Base-by-base conservation (phyloP, 2,329 filamentous ascomycete species). In the Alternaria tenuissima region DNA sequence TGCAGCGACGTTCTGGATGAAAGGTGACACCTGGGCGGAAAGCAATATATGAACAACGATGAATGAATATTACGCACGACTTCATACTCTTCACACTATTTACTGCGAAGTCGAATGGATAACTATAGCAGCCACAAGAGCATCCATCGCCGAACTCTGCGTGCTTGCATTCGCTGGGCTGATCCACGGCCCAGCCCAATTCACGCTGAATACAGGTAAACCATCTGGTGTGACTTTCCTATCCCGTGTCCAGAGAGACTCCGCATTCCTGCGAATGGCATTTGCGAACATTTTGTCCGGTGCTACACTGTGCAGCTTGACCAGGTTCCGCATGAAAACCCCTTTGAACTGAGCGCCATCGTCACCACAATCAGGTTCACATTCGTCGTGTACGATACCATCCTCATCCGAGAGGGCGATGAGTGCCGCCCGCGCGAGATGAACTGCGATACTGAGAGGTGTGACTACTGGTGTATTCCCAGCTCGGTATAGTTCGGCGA, bases 321-420 rank as follows among this genome's bases (percentile, higher is more conserved):
- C 81, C 20, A 93, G 78, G 70, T 91, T 91, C 20, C 89, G 84
- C 16, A 86, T 82, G 64, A 92, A 91, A 36, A 92, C 81, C 4
- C 90, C 90, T 76, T 93, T 92, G 83, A 92, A 93, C 69, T 91
- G 87, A 34, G 86, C 82, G 1, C 82, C 84, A 47, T 81, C 79
- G 11, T 54, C 72, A 22, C 78, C 79, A 46, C 80, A 81, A 9
- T 74, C 60, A 0, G 68, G 74, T 32, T 78, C 79, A 47, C 79
- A 81, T 12, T 69, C 64, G 41, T 83, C 81, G 55, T 79, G 77
- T 1, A 83, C 64, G 20, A 83, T 74, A 8, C 79, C 79, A 20
- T 78, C 71, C 24, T 44, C 47, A 20, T 79, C 76, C 12, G 74
- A 72, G 11, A 82, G 76, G 7, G 70, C 67, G 1, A 51, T 18